Evolutionary conservation across 2,329 filamentous ascomycete genomes (phyloP).

Genomic region (Scedosporium aurantiacum): DNA sequence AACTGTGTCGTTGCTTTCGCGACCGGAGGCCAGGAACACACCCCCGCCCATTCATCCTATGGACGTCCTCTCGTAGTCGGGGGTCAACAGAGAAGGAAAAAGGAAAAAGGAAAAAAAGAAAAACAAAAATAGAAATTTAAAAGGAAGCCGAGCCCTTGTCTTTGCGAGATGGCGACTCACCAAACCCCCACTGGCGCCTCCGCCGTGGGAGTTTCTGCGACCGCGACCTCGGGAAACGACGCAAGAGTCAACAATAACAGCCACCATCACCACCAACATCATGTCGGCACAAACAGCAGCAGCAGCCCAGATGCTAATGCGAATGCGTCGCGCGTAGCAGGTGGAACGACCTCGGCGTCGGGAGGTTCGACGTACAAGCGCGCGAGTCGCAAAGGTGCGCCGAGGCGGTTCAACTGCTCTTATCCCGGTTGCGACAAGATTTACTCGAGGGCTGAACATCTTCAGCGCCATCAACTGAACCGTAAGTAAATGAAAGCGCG

Average conservation of each 20-base stretch:
- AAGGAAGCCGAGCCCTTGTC: background rate
- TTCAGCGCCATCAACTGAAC: conserved; percentile 73
- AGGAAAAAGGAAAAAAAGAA: no score
- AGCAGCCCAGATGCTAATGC: background rate
- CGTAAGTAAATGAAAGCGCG: conserved; percentile 39
- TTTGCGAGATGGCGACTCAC: conserved; percentile 3
- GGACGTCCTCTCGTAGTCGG: background rate
- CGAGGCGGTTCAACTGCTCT: conserved; percentile 49
- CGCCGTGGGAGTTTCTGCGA: background rate
- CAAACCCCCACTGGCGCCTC: background rate
- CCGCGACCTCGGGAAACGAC: background rate
- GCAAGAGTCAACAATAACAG: background rate
- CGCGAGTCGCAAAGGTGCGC: conserved; percentile 39
- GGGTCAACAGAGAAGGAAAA: background rate
- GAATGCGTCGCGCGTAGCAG: background rate
- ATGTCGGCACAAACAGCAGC: background rate
- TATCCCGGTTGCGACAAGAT: conserved; percentile 65
- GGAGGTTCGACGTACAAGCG: conserved; percentile 31
- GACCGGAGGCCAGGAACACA: background rate
- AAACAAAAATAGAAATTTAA: no score
- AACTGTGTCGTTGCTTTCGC: background rate
- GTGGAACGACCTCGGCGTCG: background rate
- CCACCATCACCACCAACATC: background rate
- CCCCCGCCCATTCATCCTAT: background rate
- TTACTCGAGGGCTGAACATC: conserved; percentile 70